These are phyloP conservation scores for Gaeumannomyces tritici DNA, from an alignment of 2,329 filamentous ascomycete species.

Conservation along the genomic window DNA sequence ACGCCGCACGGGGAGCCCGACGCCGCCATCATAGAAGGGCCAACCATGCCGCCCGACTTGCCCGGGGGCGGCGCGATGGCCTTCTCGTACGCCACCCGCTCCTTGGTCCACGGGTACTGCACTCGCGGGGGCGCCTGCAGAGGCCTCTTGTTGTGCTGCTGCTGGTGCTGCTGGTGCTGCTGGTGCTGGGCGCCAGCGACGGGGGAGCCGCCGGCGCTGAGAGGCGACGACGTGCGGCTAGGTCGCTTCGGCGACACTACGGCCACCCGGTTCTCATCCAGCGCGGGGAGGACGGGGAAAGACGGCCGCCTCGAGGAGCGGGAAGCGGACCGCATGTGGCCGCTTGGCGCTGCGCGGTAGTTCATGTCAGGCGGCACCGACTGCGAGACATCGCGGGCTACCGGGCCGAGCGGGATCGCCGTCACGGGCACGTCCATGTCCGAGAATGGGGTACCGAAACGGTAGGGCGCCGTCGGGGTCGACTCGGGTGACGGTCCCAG, in stretches of 20 bases:
- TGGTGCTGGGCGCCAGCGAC: background rate
- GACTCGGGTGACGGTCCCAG: conserved; percentile 38
- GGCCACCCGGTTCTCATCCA: conserved; percentile 52
- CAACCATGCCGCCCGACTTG: conserved; percentile 4
- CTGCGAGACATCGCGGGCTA: conserved; percentile 72
- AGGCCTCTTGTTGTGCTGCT: conserved; percentile 20
- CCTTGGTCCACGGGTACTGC: conserved; percentile 46
- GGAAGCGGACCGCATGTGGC: conserved; percentile 36
- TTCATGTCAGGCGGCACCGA: conserved; percentile 93
- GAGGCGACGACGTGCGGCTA: conserved; percentile 22
- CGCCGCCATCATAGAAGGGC: conserved; percentile 7
- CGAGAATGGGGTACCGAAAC: conserved; percentile 78
- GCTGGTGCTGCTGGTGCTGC: conserved; percentile 12
- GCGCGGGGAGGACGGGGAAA: conserved; percentile 56
- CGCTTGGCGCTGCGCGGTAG: conserved; percentile 44
- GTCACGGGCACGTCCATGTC: conserved; percentile 85
- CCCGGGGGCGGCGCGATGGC: conserved; percentile 27
- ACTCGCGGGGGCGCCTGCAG: conserved; percentile 43
- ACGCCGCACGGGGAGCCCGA: conserved; percentile 11
- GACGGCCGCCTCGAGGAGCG: conserved; percentile 58
- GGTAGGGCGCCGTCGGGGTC: conserved; percentile 55
- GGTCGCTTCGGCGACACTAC: conserved; percentile 21
- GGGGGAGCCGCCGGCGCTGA: conserved; percentile 8
- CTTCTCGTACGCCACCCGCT: conserved; percentile 34
- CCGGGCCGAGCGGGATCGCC: conserved; percentile 57